Percentiles rank a stretch among this genome's conserved stretches.
Evolutionary conservation across 2,329 filamentous ascomycete genomes (phyloP).

Genomic region (Cladosporium sp.): DNA sequence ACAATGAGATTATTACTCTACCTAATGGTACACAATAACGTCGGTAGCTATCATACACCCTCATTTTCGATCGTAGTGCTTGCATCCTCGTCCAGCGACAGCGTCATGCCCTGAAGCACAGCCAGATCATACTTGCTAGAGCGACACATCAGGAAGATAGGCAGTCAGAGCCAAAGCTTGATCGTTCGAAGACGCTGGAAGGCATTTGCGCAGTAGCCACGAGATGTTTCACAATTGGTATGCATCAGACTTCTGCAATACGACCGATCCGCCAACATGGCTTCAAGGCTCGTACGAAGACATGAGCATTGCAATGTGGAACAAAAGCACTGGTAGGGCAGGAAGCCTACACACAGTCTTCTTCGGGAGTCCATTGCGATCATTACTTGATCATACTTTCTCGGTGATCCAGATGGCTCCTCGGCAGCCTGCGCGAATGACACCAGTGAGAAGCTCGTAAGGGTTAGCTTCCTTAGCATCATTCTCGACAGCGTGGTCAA

Average conservation of each 20-base stretch:
- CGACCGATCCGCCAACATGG: background rate
- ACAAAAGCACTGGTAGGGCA: background rate
- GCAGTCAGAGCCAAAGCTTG: too few relatives aligned
- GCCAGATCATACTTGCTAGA: too few relatives aligned
- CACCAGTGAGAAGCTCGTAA: conserved; percentile 80
- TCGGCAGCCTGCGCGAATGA: conserved; percentile 85
- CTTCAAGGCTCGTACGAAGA: background rate
- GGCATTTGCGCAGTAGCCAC: background rate
- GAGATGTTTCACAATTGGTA: background rate
- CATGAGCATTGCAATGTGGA: background rate
- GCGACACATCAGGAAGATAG: too few relatives aligned
- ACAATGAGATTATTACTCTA: background rate
- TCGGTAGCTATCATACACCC: background rate
- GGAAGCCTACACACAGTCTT: background rate
- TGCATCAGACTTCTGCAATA: background rate
- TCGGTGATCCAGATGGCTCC: conserved; percentile 92
- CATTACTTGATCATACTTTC: conserved; percentile 49
- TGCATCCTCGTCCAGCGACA: background rate
- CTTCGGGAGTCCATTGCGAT: background rate
- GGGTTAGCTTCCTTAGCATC: conserved; percentile 87
- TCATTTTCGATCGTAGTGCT: background rate
- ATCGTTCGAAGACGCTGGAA: background rate
- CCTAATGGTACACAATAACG: background rate
- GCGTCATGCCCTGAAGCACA: too few relatives aligned
- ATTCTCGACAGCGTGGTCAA: conserved; percentile 91